Percentiles rank a stretch among this genome's conserved stretches.
Evolutionary conservation across 306 rosid genomes (phyloP).

Genomic region (Comarum palustre): DNA sequence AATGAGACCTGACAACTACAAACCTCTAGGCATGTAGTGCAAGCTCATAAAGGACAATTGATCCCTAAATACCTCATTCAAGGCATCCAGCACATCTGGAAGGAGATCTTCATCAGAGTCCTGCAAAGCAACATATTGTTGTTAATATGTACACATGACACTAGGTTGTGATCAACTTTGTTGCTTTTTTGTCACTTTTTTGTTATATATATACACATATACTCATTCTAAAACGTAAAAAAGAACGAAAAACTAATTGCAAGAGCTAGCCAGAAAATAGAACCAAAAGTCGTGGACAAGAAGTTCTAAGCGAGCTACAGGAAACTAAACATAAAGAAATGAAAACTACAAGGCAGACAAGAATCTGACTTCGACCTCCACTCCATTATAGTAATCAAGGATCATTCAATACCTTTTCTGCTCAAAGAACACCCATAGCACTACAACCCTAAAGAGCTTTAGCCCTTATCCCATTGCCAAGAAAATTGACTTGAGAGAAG

Average conservation of each 20-base stretch:
- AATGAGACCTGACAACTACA: too few species aligned
- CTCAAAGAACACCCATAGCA: neutral
- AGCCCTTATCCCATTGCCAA: neutral
- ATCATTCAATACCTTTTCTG: neutral
- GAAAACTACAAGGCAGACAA: too few species aligned
- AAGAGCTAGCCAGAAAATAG: neutral
- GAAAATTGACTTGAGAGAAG: neutral
- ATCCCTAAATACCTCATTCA: too few species aligned
- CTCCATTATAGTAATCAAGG: too few species aligned
- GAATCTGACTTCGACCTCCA: too few species aligned
- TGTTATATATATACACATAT: neutral
- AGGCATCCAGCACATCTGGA: too few species aligned
- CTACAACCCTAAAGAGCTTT: neutral
- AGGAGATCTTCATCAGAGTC: conserved; percentile 13
- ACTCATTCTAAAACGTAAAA: too few species aligned
- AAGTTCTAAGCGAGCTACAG: neutral
- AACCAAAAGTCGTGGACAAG: neutral
- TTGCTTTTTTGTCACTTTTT: neutral
- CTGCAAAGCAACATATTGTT: conserved; percentile 47
- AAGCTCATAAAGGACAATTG: too few species aligned
- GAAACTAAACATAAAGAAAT: neutral
- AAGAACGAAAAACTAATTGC: too few species aligned
- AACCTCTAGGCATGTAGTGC: too few species aligned
- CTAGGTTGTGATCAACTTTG: neutral
- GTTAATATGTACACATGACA: conserved; percentile 13